phyloP scores from a whole-genome alignment of 495 filamentous ascomycete species.

The Penicillium antarcticum region DNA sequence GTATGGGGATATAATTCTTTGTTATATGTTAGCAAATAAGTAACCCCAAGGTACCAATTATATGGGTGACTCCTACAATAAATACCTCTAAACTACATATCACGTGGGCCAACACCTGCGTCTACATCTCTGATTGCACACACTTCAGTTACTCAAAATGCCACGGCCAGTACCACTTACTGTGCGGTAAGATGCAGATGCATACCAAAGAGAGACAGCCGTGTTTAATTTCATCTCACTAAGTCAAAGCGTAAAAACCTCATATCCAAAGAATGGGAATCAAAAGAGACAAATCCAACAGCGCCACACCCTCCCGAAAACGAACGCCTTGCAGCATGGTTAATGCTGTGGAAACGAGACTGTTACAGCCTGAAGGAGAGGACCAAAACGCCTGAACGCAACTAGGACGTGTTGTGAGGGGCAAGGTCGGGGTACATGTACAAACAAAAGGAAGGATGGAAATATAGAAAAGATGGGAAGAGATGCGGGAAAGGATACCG shows the following conservation, averaged over 20 bases:
- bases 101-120: background rate
- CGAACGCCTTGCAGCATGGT: slow-evolving; percentile 8
- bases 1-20: no score
- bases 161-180: slow-evolving; percentile 7
- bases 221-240: background rate
- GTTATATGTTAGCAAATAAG: no score
- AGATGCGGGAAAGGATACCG: background rate
- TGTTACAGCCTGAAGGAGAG: slow-evolving; percentile 2
- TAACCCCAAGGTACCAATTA: no score
- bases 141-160: slow-evolving; percentile 10
- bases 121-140: background rate
- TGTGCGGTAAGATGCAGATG: background rate
- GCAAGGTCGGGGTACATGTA: slow-evolving; percentile 5
- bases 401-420: background rate
- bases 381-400: slow-evolving; percentile 9
- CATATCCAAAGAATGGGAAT: slow-evolving; percentile 1
- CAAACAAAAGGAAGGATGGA: slow-evolving; percentile 1
- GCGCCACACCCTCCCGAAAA: slow-evolving; percentile 7
- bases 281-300: slow-evolving; percentile 2
- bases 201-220: background rate
- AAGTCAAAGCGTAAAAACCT: background rate
- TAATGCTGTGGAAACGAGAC: background rate
- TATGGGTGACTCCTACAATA: no score
- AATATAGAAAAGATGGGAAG: background rate
- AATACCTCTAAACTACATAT: no score